phyloP scores from a whole-genome alignment of 495 filamentous ascomycete genomes.

The Haplographium delicatum region DNA sequence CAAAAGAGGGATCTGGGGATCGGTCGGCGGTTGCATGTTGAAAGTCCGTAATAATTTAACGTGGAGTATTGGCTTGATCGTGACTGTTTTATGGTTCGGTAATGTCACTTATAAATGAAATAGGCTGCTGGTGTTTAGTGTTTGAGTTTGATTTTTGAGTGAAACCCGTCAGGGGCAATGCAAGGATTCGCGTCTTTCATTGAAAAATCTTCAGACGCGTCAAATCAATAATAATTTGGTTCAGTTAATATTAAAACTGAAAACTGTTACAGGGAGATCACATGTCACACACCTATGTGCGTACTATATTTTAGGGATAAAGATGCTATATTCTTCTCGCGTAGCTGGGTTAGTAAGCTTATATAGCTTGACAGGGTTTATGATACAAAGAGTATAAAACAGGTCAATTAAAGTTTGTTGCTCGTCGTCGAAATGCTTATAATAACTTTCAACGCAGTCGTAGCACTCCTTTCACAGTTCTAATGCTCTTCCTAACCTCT shows the following conservation, averaged over 20 bases:
- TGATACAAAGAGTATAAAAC: constrained; percentile 8
- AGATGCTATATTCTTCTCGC: constrained; percentile 1
- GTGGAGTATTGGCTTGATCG: constrained; percentile 23
- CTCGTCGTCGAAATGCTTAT: constrained; percentile 5
- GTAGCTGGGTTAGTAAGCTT: constrained; percentile 6
- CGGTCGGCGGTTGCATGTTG: background rate
- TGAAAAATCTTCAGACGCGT: too few relatives aligned
- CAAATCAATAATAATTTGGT: too few relatives aligned
- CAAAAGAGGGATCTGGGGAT: background rate
- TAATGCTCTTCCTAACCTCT: constrained; percentile 7
- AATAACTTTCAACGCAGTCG: constrained; percentile 6
- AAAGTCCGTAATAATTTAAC: constrained; percentile 18
- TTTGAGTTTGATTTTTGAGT: background rate
- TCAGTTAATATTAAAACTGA: too few relatives aligned
- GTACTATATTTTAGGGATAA: constrained; percentile 1
- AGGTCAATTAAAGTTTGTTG: constrained; percentile 10
- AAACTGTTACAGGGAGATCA: too few relatives aligned
- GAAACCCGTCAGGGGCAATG: too few relatives aligned
- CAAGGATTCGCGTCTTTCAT: too few relatives aligned
- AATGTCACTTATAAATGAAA: constrained; percentile 16
- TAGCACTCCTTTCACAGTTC: constrained; percentile 10
- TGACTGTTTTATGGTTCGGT: constrained; percentile 26
- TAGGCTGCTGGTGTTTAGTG: background rate
- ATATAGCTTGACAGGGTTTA: constrained; percentile 5
- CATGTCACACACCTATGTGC: background rate